Base-by-base conservation (phyloP, 1,284 basidiomycete species). In the Trametes sp. region DNA sequence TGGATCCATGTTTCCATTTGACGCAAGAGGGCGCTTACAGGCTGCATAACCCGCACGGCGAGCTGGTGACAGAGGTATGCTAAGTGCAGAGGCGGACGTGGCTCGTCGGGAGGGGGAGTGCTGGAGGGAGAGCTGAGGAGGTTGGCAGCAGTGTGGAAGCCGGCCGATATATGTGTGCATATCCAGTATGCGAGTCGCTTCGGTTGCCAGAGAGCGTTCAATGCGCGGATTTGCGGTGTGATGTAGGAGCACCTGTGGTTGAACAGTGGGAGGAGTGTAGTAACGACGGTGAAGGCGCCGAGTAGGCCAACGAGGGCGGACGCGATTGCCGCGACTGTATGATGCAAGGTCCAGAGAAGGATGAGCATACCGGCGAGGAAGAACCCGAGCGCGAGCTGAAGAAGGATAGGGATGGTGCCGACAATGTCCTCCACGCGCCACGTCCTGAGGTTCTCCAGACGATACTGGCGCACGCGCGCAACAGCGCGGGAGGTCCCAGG, bases 361-460 rank as follows among this genome's bases (percentile, higher is more conserved):
- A 65, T 50, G 31, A 68, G 38, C 3, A 70, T 55, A 2, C 68
- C 68, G 10, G 50, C 31, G 46, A 69, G 53, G 57, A 69, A 68
- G 1, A 67, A 44, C 2, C 54, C 21, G 3, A 68, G 45, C 0
- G 68, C 57, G 16, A 52, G 9, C 19, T 67, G 56, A 19, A 70
- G 26, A 1, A 70, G 55, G 3, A 67, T 24, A 9, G 67, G 69
- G 19, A 69, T 58, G 19, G 51, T 24, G 1, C 31, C 38, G 28
- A 69, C 48, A 23, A 69, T 59, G 2, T 38, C 56, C 0, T 36
- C 51, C 5, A 69, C 59, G 10, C 29, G 59, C 68, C 66, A 68
- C 31, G 52, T 57, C 11, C 24, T 35, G 4, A 68, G 50, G 26
- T 50, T 51, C 33, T 63, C 54, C 21, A 52, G 52, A 14, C 66